These are phyloP conservation scores for Crucibulum cyathiforme DNA, from an alignment of 1,284 basidiomycete species.

Conservation along the genomic window DNA sequence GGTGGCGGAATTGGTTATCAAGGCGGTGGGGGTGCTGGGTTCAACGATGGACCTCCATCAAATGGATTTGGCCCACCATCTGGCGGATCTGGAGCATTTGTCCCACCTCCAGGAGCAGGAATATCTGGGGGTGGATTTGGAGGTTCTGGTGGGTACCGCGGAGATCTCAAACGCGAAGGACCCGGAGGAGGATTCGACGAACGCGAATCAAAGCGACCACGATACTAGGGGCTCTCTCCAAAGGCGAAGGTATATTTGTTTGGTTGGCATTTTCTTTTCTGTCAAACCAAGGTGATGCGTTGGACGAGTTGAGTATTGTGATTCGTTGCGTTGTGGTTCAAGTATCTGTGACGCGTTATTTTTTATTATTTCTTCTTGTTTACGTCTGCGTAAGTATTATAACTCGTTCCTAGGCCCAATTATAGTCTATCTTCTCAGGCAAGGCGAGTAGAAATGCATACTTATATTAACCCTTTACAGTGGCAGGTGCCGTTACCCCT, in stretches of 20 bases:
- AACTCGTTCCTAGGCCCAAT: slow-evolving; percentile 5
- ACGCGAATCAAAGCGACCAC: slow-evolving; percentile 79
- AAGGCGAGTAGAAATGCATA: slow-evolving; percentile 4
- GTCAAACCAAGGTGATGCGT: slow-evolving; percentile 13
- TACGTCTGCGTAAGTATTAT: slow-evolving; percentile 31
- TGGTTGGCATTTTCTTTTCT: slow-evolving; percentile 11
- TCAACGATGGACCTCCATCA: slow-evolving; percentile 53
- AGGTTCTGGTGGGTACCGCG: slow-evolving; percentile 59
- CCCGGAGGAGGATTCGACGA: slow-evolving; percentile 75
- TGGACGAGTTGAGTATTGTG: slow-evolving; percentile 13
- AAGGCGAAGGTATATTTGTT: slow-evolving; percentile 23
- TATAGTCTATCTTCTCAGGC: background rate
- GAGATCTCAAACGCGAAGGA: slow-evolving; percentile 72
- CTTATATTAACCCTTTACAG: background rate
- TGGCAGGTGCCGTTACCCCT: background rate
- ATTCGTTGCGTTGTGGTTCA: slow-evolving; percentile 13
- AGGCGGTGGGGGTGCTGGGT: slow-evolving; percentile 52
- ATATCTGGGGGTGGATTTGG: slow-evolving; percentile 44
- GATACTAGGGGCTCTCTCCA: slow-evolving; percentile 59
- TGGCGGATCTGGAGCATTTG: slow-evolving; percentile 58
- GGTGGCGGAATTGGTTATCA: slow-evolving; percentile 77
- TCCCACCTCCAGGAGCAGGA: slow-evolving; percentile 44
- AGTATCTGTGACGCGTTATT: slow-evolving; percentile 22
- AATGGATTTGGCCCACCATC: slow-evolving; percentile 63
- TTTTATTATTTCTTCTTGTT: slow-evolving; percentile 15